Percentiles rank a stretch among this genome's conserved stretches.
phyloP scores from a whole-genome alignment of 2,329 filamentous ascomycete genomes.

The Metarhizium album region DNA sequence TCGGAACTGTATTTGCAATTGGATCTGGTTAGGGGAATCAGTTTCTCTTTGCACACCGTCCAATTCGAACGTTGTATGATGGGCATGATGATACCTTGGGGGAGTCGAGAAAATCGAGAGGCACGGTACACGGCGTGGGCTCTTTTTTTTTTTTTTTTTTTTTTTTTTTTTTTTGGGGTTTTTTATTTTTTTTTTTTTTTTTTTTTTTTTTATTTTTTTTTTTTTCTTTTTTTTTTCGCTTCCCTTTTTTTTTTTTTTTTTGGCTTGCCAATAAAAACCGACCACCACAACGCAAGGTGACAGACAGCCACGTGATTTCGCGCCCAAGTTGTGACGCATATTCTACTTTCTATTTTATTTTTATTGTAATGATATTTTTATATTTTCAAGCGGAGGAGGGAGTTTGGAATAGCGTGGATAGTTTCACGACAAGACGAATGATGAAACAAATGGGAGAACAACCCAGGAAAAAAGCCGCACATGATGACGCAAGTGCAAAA shows the following conservation, averaged over 20 bases:
- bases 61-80: not conserved
- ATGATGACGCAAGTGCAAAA: not conserved
- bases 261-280: too few relatives aligned
- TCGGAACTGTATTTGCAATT: not conserved
- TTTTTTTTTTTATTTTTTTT: too few relatives aligned
- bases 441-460: not conserved
- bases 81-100: constrained; percentile 3
- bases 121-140: constrained; percentile 1
- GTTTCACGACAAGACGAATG: not conserved
- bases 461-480: too few relatives aligned
- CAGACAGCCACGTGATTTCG: constrained; percentile 11
- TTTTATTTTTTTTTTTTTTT: too few relatives aligned
- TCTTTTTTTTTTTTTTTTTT: not conserved
- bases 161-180: too few relatives aligned
- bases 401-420: not conserved
- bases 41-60: not conserved
- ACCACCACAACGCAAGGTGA: too few relatives aligned
- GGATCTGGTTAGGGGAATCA: not conserved
- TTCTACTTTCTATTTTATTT: too few relatives aligned
- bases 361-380: too few relatives aligned
- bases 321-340: constrained; percentile 13
- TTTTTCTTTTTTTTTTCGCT: too few relatives aligned
- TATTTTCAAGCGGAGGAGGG: too few relatives aligned
- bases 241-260: too few relatives aligned
- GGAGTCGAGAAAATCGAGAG: constrained; percentile 1